These are phyloP conservation scores for Cladophialophora exuberans DNA, from an alignment of 2,329 filamentous ascomycete genomes.

Conservation along the genomic window DNA sequence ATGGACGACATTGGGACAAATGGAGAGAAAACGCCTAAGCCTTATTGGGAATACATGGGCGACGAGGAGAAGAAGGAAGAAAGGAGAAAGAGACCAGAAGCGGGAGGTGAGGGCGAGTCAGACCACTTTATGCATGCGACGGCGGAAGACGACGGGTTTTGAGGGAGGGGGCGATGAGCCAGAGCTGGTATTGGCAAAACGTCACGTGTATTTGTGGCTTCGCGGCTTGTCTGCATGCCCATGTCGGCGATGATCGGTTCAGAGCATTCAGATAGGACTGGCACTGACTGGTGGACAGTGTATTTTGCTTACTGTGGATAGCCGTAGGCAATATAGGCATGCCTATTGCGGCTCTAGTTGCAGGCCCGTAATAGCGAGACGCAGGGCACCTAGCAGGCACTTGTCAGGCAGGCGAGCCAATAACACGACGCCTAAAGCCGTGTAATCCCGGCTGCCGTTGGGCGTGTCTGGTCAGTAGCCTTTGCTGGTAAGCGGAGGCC, in stretches of 20 bases:
- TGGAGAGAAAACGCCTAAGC: not conserved
- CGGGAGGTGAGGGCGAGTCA: constrained; percentile 23
- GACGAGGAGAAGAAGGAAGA: constrained; percentile 3
- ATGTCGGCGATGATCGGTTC: too few species aligned
- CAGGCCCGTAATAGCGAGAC: not conserved
- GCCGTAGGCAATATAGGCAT: too few species aligned
- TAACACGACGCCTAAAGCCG: not conserved
- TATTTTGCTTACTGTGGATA: too few species aligned
- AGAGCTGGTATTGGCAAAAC: too few species aligned
- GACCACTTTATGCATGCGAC: constrained; percentile 15
- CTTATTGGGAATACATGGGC: constrained; percentile 14
- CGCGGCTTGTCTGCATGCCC: too few species aligned
- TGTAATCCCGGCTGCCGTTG: not conserved
- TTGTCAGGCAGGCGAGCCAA: not conserved
- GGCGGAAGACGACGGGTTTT: too few species aligned
- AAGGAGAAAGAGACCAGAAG: constrained; percentile 17
- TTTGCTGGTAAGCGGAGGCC: not conserved
- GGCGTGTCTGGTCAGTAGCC: not conserved
- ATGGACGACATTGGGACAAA: constrained; percentile 11
- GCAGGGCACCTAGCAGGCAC: not conserved
- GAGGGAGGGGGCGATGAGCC: too few species aligned
- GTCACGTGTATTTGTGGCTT: too few species aligned
- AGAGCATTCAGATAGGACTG: too few species aligned
- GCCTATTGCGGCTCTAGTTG: not conserved
- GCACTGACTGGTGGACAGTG: too few species aligned